Percentiles rank a stretch among this genome's conserved stretches.
These are phyloP conservation scores for Micractinium sp. DNA, from an alignment of 139 green algal species.

Conservation along the genomic window DNA sequence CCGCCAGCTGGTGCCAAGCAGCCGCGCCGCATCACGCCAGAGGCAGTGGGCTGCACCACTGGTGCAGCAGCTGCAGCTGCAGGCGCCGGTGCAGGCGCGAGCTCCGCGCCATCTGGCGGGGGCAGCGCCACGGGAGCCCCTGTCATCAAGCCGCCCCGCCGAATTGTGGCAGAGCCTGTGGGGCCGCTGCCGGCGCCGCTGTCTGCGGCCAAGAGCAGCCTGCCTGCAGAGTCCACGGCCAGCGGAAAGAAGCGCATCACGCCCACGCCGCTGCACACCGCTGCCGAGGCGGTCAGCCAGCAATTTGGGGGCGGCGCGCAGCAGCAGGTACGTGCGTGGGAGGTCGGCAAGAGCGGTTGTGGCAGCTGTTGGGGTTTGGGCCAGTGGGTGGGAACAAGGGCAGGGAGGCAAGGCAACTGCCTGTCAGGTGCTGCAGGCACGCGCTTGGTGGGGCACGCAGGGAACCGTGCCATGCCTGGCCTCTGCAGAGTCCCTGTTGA, in stretches of 20 bases:
- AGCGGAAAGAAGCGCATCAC: slow-evolving; percentile 34
- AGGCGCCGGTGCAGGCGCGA: neutral
- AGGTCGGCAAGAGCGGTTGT: no score
- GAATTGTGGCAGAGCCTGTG: slow-evolving; percentile 16
- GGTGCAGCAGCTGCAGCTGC: neutral
- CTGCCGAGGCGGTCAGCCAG: neutral
- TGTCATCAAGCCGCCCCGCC: neutral
- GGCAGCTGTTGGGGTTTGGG: no score
- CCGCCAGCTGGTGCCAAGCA: neutral
- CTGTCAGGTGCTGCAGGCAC: neutral
- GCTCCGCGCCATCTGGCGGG: neutral
- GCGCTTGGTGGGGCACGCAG: neutral
- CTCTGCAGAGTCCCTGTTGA: neutral
- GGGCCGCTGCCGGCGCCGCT: neutral
- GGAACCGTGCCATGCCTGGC: no score
- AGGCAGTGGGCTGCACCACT: neutral
- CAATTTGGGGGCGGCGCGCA: slow-evolving; percentile 1
- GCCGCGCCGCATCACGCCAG: neutral
- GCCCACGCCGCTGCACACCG: slow-evolving; percentile 25
- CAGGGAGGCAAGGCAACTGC: neutral
- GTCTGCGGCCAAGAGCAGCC: slow-evolving; percentile 25
- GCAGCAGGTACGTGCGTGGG: neutral
- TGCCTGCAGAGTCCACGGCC: neutral
- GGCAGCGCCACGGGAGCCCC: neutral
- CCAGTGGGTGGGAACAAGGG: no score